Conservation (phyloP, 2,329 filamentous ascomycete genomes). For the Amylocarpus encephaloides region DNA sequence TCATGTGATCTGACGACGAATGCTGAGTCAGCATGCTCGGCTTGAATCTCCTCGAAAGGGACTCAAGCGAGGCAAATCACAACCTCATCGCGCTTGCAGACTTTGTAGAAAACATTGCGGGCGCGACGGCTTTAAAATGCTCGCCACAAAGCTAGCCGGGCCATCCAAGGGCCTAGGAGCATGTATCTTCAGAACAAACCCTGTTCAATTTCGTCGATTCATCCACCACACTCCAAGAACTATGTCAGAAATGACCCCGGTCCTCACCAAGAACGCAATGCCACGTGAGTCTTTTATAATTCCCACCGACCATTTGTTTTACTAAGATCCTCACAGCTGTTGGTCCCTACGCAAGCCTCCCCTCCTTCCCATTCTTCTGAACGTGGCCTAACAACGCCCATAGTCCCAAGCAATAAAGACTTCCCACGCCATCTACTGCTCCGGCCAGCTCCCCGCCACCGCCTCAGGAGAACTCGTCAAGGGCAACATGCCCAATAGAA, state of each 20-base stretch:
- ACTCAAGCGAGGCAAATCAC: too few species aligned
- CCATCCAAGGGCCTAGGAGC: too few species aligned
- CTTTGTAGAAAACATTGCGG: too few species aligned
- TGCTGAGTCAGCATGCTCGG: too few species aligned
- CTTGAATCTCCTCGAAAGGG: too few species aligned
- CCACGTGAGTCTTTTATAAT: constrained; percentile 33
- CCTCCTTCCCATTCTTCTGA: constrained; percentile 8
- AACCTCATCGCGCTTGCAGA: too few species aligned
- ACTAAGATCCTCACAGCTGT: constrained; percentile 39
- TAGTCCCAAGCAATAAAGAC: constrained; percentile 64
- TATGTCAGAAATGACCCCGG: constrained; percentile 30
- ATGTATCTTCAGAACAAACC: too few species aligned
- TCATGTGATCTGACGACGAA: too few species aligned
- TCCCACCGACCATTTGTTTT: background rate
- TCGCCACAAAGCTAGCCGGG: too few species aligned
- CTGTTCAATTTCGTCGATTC: background rate
- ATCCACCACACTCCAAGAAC: background rate
- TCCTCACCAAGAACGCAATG: constrained; percentile 53
- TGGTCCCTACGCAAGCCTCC: constrained; percentile 52
- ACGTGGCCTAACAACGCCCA: constrained; percentile 10
- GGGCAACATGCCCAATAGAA: constrained; percentile 58
- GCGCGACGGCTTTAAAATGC: too few species aligned
- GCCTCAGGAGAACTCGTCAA: constrained; percentile 32
- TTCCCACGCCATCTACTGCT: constrained; percentile 59
- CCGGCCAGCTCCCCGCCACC: constrained; percentile 40